These are phyloP conservation scores for Cytospora piceae DNA, from an alignment of 2,329 filamentous ascomycete genomes.

Conservation along the genomic window DNA sequence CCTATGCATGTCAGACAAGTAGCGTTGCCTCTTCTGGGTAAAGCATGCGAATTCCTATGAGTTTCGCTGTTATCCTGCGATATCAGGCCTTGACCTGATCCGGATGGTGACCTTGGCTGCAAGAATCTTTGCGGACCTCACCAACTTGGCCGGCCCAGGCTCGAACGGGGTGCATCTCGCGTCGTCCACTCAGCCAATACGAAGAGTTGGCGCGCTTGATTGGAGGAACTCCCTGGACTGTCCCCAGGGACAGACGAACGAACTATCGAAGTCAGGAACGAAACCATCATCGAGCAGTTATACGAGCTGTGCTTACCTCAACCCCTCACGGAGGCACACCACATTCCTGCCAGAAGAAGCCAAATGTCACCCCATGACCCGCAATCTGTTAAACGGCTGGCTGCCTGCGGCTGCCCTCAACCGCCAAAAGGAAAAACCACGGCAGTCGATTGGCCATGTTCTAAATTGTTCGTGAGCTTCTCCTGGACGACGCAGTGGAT, in stretches of 20 bases:
- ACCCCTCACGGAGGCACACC: slow-evolving; percentile 1
- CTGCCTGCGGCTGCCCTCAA: neutral
- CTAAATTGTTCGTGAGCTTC: neutral
- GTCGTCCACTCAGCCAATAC: neutral
- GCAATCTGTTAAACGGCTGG: neutral
- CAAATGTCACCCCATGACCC: neutral
- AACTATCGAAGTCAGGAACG: neutral
- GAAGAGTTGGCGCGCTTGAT: neutral
- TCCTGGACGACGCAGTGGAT: neutral
- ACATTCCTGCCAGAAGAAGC: neutral
- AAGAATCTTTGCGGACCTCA: neutral
- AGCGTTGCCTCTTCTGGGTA: neutral
- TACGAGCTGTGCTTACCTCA: neutral
- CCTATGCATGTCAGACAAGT: neutral
- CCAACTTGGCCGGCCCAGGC: neutral
- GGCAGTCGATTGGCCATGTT: neutral
- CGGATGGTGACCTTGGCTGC: neutral
- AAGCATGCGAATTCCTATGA: neutral
- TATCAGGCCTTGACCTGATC: neutral
- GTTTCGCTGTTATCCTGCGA: neutral
- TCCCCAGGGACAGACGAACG: neutral
- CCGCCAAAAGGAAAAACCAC: neutral
- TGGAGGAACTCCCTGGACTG: neutral
- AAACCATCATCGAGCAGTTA: neutral
- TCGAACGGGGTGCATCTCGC: neutral